phyloP scores from a whole-genome alignment of 148 eudicot genomes.

The Vaccinium macrocarpon region DNA sequence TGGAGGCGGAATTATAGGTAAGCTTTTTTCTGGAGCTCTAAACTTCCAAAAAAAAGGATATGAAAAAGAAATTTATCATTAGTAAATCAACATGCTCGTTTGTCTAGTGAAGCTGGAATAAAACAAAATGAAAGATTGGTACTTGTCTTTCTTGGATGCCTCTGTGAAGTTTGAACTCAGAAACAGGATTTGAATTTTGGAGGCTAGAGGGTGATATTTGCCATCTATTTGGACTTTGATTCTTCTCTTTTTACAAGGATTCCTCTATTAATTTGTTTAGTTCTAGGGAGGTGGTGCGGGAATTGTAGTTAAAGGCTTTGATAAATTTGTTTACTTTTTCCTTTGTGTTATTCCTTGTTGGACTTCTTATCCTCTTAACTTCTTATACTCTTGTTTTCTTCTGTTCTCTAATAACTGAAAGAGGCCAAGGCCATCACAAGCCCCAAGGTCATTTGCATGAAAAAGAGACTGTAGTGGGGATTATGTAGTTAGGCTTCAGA shows the following conservation, averaged over 20 bases:
- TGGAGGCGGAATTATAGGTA: conserved; percentile 93
- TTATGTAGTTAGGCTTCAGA: background rate
- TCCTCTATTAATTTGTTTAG: background rate
- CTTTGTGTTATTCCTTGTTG: background rate
- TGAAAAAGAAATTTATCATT: background rate
- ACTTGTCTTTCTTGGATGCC: background rate
- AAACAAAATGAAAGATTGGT: background rate
- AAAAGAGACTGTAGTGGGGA: background rate
- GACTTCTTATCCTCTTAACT: background rate
- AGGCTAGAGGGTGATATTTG: background rate
- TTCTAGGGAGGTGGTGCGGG: background rate
- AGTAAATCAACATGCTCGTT: conserved; percentile 4
- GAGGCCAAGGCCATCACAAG: background rate
- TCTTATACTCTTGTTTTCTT: background rate
- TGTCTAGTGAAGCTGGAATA: background rate
- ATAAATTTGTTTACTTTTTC: background rate
- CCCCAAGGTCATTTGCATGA: background rate
- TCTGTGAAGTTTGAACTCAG: background rate
- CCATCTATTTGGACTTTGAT: background rate
- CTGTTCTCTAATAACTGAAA: background rate
- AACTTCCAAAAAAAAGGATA: background rate
- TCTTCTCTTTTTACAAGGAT: background rate
- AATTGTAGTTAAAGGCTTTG: background rate
- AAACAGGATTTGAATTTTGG: background rate
- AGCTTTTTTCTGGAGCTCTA: conserved; percentile 14